Percentiles rank a stretch among this genome's conserved stretches.
Evolutionary conservation across 192 early-diverging fungal species (phyloP).

Genomic region (Geranomyces variabilis): DNA sequence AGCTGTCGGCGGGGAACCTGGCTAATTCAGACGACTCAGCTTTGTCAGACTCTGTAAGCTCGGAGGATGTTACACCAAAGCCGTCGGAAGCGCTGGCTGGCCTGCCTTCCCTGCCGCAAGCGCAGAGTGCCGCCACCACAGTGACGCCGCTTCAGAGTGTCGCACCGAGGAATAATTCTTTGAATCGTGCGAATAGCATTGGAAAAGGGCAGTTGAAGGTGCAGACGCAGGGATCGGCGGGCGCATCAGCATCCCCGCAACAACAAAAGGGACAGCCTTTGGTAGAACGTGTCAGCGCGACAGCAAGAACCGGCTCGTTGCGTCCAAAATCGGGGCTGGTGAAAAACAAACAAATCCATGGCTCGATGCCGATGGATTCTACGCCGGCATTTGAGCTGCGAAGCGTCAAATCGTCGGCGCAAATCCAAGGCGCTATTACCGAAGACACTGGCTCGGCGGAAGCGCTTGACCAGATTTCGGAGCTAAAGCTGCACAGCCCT

Average conservation of each 20-base stretch:
- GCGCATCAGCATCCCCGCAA: not conserved
- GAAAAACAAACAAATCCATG: slow-evolving; percentile 17
- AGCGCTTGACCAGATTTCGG: slow-evolving; percentile 31
- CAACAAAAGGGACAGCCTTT: not conserved
- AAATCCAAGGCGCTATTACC: slow-evolving; percentile 17
- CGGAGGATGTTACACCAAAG: not conserved
- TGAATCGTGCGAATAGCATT: slow-evolving; percentile 3
- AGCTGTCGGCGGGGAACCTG: slow-evolving; percentile 15
- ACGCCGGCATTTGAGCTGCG: slow-evolving; percentile 19
- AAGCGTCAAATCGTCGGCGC: slow-evolving; percentile 9
- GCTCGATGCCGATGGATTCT: slow-evolving; percentile 15
- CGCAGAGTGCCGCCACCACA: not conserved
- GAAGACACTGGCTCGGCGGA: slow-evolving; percentile 25
- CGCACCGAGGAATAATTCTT: not conserved
- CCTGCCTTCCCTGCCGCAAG: not conserved
- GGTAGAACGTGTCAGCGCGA: not conserved
- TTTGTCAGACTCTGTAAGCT: not conserved
- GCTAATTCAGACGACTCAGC: not conserved
- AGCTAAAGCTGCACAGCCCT: slow-evolving; percentile 21
- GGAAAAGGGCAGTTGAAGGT: slow-evolving; percentile 4
- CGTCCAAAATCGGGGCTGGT: slow-evolving; percentile 7
- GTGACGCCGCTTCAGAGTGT: not conserved
- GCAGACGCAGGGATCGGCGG: not conserved
- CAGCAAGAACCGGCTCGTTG: not conserved
- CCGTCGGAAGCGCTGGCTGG: not conserved